A percentile compares a stretch with the other conserved stretches of the same genome.
phyloP scores from a whole-genome alignment of 805 yeast genomes.

The Suhomyces pyralidae region DNA sequence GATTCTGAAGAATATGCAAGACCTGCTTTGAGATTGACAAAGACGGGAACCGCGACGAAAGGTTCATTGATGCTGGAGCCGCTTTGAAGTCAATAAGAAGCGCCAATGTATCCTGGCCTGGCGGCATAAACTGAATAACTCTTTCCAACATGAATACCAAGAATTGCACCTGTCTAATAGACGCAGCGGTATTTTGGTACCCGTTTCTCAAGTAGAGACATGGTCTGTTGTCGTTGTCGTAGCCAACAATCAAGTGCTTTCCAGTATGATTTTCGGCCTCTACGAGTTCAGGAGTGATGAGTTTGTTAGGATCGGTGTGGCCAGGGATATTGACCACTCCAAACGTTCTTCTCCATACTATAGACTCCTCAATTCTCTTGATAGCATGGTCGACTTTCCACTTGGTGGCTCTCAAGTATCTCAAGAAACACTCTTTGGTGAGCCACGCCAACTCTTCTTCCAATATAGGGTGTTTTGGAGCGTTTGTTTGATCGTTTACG shows the following conservation, averaged over 20 bases:
- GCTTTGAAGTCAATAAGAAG: slow-evolving; percentile 88
- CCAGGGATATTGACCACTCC: slow-evolving; percentile 53
- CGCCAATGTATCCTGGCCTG: slow-evolving; percentile 93
- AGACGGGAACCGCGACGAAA: slow-evolving; percentile 47
- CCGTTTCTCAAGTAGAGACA: slow-evolving; percentile 92
- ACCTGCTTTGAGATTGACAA: slow-evolving; percentile 48
- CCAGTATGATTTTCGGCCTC: slow-evolving; percentile 83
- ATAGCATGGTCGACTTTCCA: slow-evolving; percentile 77
- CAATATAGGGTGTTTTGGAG: slow-evolving; percentile 23
- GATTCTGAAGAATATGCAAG: slow-evolving; percentile 51
- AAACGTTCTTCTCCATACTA: slow-evolving; percentile 93
- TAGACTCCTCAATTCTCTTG: slow-evolving; percentile 67
- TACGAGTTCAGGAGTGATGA: slow-evolving; percentile 53
- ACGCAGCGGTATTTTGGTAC: slow-evolving; percentile 89
- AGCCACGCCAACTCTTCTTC: slow-evolving; percentile 82
- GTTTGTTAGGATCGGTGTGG: slow-evolving; percentile 41
- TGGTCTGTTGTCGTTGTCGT: slow-evolving; percentile 85
- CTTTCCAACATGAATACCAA: slow-evolving; percentile 89
- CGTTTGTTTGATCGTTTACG: slow-evolving; percentile 22
- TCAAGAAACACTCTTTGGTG: slow-evolving; percentile 82
- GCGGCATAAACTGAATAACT: slow-evolving; percentile 91
- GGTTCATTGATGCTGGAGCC: slow-evolving; percentile 49
- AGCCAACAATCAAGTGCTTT: slow-evolving; percentile 88
- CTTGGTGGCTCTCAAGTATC: slow-evolving; percentile 91
- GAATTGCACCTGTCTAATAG: slow-evolving; percentile 92